phyloP scores from a whole-genome alignment of 192 early-diverging fungal species.

The Coemansia sp. region DNA sequence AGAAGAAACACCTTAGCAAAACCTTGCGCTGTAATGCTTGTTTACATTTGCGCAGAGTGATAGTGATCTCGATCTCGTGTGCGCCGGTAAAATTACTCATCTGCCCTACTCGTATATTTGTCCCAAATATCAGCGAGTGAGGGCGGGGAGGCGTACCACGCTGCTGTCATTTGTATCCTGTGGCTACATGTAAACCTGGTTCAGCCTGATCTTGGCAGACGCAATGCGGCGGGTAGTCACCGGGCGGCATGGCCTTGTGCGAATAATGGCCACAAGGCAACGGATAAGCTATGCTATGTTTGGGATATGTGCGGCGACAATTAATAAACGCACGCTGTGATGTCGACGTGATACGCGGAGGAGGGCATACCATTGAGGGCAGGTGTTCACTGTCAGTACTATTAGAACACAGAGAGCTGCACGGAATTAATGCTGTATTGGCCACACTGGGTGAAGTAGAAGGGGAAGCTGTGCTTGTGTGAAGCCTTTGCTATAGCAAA shows the following conservation, averaged over 20 bases:
- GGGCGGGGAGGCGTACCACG: not conserved
- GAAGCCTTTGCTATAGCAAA: not conserved
- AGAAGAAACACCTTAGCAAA: not conserved
- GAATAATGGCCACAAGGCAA: not conserved
- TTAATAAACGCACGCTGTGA: slow-evolving; percentile 9
- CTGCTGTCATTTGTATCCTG: not conserved
- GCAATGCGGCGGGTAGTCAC: not conserved
- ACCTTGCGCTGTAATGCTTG: not conserved
- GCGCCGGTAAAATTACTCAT: not conserved
- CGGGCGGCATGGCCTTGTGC: not conserved
- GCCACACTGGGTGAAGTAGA: not conserved
- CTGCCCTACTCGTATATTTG: not conserved
- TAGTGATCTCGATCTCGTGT: not conserved
- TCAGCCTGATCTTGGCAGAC: not conserved
- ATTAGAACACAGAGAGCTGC: not conserved
- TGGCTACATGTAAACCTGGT: not conserved
- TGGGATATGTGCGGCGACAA: slow-evolving; percentile 11
- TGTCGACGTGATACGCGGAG: slow-evolving; percentile 6
- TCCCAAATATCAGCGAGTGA: not conserved
- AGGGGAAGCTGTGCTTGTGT: not conserved
- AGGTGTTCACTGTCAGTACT: not conserved
- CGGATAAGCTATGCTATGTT: not conserved
- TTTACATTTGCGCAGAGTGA: not conserved
- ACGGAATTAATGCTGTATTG: not conserved
- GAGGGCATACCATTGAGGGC: not conserved